Evolutionary conservation across 1,284 basidiomycete species (phyloP), one percentile per base, ranked within the genome.

Genomic region (Moniliophthora roreri): DNA sequence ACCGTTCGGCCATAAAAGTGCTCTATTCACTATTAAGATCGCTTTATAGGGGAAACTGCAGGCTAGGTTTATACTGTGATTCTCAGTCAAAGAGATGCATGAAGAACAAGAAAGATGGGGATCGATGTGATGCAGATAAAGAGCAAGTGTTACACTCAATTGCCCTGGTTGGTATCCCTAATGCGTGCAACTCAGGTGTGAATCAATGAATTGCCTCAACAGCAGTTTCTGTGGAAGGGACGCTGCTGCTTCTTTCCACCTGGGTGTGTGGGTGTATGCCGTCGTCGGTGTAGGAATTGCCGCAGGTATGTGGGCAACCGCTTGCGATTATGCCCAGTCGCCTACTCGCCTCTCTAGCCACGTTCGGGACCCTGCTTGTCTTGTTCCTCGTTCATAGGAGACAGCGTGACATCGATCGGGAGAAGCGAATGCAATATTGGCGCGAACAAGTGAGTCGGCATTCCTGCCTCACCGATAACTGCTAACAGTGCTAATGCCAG

Each of bases 341-440:
- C 28, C n/a, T 16, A 20, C n/a, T 51, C 13, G 52, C 40, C 13
- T 42, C 16, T 24, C 5, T 51, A 90, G 89, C 86, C 41, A 89
- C 93, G 76, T 70, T 81, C 54, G 85, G 78, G 26, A 88, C 87
- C 4, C 75, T 93, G 44, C 69, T 81, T 39, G 77, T 78, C 4
- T 74, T 94, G 34, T 91, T 84, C 72, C 75, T 85, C 61, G 60
- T 89, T 10, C 92, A 93, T 64, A 73, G 82, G 24, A 82, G 82
- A 57, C 79, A 87, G 58, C 82, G 91, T 62, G 84, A 86, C 48
- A 71, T 76, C 56, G 90, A 93, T 64, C 85, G 89, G 48, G 84
- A 89, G 71, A 90, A 87, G 69, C 85, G 91, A 60, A 72, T 85
- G 48, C 87, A 92, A 62, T 93, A 94, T 70, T 93, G 91, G 86